Base-by-base conservation (phyloP, 1,139 yeast species). In the Suzukiozyma palmioleophila region DNA sequence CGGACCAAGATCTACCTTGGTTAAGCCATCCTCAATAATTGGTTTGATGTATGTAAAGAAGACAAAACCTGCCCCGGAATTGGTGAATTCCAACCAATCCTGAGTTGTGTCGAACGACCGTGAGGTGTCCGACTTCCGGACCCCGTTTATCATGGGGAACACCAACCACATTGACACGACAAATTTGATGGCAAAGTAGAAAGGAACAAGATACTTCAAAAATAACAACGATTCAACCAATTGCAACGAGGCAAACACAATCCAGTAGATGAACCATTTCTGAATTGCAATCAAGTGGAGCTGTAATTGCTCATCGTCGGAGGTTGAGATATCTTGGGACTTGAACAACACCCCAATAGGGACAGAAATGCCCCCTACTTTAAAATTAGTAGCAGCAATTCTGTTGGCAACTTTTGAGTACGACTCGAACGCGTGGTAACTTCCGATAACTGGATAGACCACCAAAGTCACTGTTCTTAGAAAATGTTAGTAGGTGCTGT, bases 201-300 rank as follows among this genome's bases (percentile, higher is more conserved):
- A 70, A 1, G 87, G 87, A 16, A 79, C 36, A 21, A 69, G 44
- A 32, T 59, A 50, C 15, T 66, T 42, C 25, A 74, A 54, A 28
- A 64, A 52, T 22, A 69, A 51, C 22, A 66, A 39, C 40, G 56
- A 47, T 47, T 65, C 77, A 12, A 56, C 49, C 15, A 57, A 51
- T n/a, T 57, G 59, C 26, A 66, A 51, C 7, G 66, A 45, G 1
- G 75, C 66, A 36, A 64, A 57, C 1, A 77, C 71, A 13, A 77
- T 59, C 87, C 87, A 81, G 51, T 78, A 81, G 14, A 75, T 63
- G 26, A 76, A 56, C 79, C 84, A 77, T 51, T 79, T 77, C 40
- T 77, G 77, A 32, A 76, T 55, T 11, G 68, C 56, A 16, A 73
- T 52, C 41, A 69, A 54, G 45, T 71, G 56, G 22, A 38, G 39